These are phyloP conservation scores for Phalaenopsis equestris DNA, from an alignment of 106 monocot genomes.

Conservation along the genomic window DNA sequence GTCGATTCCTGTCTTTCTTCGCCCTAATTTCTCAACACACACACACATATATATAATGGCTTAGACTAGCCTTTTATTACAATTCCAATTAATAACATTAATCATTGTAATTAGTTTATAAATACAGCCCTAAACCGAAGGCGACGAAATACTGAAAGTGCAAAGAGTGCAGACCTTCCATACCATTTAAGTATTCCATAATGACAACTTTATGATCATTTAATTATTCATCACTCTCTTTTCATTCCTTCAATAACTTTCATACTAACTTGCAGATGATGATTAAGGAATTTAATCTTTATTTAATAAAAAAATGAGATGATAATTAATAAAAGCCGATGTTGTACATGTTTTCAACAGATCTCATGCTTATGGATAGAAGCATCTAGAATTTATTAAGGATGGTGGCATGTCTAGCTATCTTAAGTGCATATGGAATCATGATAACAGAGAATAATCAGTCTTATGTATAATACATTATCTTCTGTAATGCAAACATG, in stretches of 20 bases:
- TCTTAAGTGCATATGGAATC: neutral
- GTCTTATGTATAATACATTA: no score
- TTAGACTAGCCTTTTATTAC: no score
- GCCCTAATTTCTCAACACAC: no score
- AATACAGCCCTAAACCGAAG: neutral
- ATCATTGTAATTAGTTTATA: neutral
- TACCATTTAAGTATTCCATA: neutral
- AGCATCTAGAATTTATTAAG: neutral
- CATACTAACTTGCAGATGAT: neutral
- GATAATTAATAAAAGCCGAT: neutral
- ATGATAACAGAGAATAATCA: neutral
- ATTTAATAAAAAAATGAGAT: neutral
- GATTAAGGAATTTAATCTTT: no score
- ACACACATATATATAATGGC: no score
- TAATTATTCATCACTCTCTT: neutral
- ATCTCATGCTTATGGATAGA: no score
- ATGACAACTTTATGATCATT: neutral
- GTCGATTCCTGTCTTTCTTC: no score
- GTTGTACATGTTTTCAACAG: no score
- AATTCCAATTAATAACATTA: neutral
- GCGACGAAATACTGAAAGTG: neutral
- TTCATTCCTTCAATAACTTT: neutral
- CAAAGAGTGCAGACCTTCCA: neutral
- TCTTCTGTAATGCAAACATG: no score
- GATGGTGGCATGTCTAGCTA: neutral